Base-by-base conservation (phyloP, 1,284 basidiomycete genomes). In the Microbotryum saponariae region DNA sequence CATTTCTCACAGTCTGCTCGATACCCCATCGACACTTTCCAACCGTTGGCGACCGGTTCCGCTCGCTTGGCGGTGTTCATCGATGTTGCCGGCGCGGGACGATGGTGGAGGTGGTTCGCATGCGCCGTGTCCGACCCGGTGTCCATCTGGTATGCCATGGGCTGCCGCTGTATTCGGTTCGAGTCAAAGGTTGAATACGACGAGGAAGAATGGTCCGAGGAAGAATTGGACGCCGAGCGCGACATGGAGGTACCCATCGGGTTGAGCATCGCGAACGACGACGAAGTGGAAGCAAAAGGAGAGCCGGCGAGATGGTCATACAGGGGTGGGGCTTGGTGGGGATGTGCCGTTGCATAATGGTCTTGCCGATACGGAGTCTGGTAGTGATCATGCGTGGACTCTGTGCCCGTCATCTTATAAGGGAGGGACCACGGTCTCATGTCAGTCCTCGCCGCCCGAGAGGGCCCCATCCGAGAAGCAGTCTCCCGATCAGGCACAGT, bases 21-120 rank as follows among this genome's bases (percentile, higher is more conserved):
- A 45, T 54, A 66, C 6, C 64, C 64, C 61, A 66, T 63, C 56
- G 64, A 63, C 44, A 66, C 51, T n/a, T 66, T 66, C 64, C 64
- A 63, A 18, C 64, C 56, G 33, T 16, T 45, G 46, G 1, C 47
- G 29, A 4, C 48, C 37, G 3, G 6, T 10, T 12, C 16, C 58
- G n/a, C 55, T 25, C n/a, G 45, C 25, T 10, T 20, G 37, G 47
- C n/a, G 10, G 37, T 29, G 16, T 27, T 20, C 51, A 56, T 46
- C n/a, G 44, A 21, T 18, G 29, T 50, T 16, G 48, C 21, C 48
- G 48, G 37, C 37, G 37, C 16, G 6, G 37, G 37, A 18, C 16
- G 37, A 37, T 37, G 37, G 37, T 50, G 48, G 21, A 12, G 29
- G 8, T 7, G 37, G 23, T 47, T 47, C 23, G n/a, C 44, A 6